Evolutionary conservation across 140 eudicot species (phyloP), one percentile per base, ranked within the genome.

Genomic region (Anethum foeniculum): DNA sequence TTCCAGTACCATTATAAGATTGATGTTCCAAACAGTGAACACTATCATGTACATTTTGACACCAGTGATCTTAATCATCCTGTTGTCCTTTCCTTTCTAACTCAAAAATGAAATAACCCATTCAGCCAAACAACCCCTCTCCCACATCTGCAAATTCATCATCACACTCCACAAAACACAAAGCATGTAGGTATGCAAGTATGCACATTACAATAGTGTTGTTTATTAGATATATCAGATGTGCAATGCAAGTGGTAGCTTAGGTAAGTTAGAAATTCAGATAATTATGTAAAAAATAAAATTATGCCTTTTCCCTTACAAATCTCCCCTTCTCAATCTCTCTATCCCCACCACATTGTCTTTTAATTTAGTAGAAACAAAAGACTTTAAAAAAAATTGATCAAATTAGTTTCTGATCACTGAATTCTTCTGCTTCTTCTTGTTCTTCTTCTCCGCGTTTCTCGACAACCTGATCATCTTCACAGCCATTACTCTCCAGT

Each of bases 401-500:
- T 77, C 83, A 82, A 75, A 77, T 82, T 80, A 80, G 58, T 60
- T 83, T 67, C 60, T 32, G 62, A 18, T 79, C 48, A 5, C 25
- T 51, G 15, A 83, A 80, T 67, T 81, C 86, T 16, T 81, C 89
- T 48, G 65, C 78, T 38, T 25, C 86, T 47, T 48, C 87, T 11
- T 64, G 46, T 6, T 77, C 48, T 64, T 62, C 46, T 41, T 58
- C 67, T 12, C 87, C 85, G 25, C 73, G 60, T 18, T 79, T 76
- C 85, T 80, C 75, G 74, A 64, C 16, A 39, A 6, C 67, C 13
- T 67, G 36, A 49, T 39, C 80, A 39, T 51, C 80, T 62, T 46
- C 91, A 14, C 14, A 13, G 46, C 46, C 76, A 74, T 81, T 82
- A 8, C 65, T 93, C 25, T 91, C 98, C 96, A 91, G 81, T 21